phyloP scores from a whole-genome alignment of 768 basidiomycete genomes.

The Crucibulum laeve region DNA sequence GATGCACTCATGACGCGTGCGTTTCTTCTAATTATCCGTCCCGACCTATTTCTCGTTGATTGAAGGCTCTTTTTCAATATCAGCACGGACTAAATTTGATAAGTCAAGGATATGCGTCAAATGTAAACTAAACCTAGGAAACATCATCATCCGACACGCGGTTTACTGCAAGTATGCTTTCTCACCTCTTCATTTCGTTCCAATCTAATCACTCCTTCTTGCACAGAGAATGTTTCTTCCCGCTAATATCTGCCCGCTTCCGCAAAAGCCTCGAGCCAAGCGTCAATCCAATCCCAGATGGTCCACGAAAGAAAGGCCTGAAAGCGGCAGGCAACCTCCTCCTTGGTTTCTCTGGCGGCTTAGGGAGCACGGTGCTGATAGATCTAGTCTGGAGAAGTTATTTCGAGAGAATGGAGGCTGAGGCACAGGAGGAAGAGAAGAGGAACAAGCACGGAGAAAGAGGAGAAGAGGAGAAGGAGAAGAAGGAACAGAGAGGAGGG shows the following conservation, averaged over 20 bases:
- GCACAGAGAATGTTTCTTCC: conserved; percentile 51
- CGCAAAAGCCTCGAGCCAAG: conserved; percentile 59
- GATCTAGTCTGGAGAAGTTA: conserved; percentile 34
- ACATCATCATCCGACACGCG: conserved; percentile 71
- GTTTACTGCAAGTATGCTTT: conserved; percentile 76
- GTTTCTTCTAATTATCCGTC: not conserved
- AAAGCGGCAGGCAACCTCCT: conserved; percentile 67
- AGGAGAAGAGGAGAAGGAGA: conserved; percentile 14
- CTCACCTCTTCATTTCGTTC: conserved; percentile 3
- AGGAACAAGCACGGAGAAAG: conserved; percentile 12
- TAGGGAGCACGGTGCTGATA: conserved; percentile 69
- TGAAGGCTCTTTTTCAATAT: not conserved
- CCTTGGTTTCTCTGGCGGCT: conserved; percentile 74
- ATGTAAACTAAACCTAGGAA: conserved; percentile 63
- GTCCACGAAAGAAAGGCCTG: conserved; percentile 51
- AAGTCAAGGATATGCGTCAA: conserved; percentile 66
- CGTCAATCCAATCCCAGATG: conserved; percentile 53
- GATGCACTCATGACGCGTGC: conserved; percentile 71
- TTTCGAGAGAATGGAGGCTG: not conserved
- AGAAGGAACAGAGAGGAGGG: conserved; percentile 42
- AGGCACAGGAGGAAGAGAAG: not conserved
- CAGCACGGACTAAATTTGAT: conserved; percentile 67
- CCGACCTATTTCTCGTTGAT: conserved; percentile 2
- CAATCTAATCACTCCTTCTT: not conserved
- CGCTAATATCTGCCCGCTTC: conserved; percentile 60